phyloP scores from a whole-genome alignment of 805 yeast genomes.

The Tetrapisispora namnaoensis region DNA sequence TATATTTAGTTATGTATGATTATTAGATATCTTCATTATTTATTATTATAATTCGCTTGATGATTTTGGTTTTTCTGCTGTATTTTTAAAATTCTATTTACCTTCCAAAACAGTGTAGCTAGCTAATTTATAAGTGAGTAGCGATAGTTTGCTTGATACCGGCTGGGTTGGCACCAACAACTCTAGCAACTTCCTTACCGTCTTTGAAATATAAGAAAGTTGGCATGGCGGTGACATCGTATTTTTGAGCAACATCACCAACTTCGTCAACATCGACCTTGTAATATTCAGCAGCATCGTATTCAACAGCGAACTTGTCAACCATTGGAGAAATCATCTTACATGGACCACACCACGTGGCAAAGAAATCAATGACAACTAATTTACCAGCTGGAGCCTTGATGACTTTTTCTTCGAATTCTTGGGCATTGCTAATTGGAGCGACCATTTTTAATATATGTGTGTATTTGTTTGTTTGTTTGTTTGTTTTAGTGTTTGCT shows the following conservation, averaged over 20 bases:
- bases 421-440: constrained; percentile 39
- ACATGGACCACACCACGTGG: constrained; percentile 99
- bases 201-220: constrained; percentile 68
- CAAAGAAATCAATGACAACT: constrained; percentile 91
- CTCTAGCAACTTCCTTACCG: constrained; percentile 69
- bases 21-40: neutral
- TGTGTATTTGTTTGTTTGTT: constrained; percentile 1
- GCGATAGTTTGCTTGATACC: constrained; percentile 63
- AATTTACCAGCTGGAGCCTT: constrained; percentile 50
- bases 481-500: neutral
- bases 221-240: constrained; percentile 53
- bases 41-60: neutral
- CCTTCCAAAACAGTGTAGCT: neutral
- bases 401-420: constrained; percentile 56
- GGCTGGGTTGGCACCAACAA: constrained; percentile 86
- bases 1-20: too few species aligned
- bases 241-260: constrained; percentile 60
- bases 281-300: constrained; percentile 59
- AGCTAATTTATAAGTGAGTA: constrained; percentile 34
- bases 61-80: neutral
- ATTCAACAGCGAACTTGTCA: constrained; percentile 62
- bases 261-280: constrained; percentile 89
- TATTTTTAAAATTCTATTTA: neutral
- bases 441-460: constrained; percentile 39
- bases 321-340: constrained; percentile 92